Conservation (phyloP, 139 green algal species). For the Coccomyxa sp. region DNA sequence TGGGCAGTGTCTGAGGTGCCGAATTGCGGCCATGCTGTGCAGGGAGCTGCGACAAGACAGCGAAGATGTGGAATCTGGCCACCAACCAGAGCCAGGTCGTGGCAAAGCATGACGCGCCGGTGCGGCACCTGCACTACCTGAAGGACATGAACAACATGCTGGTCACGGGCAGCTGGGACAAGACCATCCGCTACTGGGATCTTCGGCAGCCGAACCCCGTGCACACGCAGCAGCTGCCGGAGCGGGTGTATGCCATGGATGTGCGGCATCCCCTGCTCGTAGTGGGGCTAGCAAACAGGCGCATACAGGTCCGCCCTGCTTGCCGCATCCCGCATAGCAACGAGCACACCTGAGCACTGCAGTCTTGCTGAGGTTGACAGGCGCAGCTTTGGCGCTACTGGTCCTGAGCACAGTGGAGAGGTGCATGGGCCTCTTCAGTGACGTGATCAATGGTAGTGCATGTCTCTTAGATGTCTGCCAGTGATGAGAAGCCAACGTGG, state of each 20-base stretch:
- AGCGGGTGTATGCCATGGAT: conserved; percentile 87
- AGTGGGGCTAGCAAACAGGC: conserved; percentile 63
- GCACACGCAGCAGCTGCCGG: conserved; percentile 72
- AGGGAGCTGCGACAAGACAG: conserved; percentile 87
- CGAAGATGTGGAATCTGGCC: conserved; percentile 90
- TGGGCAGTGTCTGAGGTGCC: neutral
- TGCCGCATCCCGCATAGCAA: no score
- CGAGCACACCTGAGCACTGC: no score
- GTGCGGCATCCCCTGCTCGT: conserved; percentile 68
- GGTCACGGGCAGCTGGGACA: conserved; percentile 79
- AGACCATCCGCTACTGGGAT: conserved; percentile 70
- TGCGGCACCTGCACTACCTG: conserved; percentile 69
- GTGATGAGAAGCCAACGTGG: neutral
- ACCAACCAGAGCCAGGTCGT: conserved; percentile 80
- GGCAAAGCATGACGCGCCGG: conserved; percentile 80
- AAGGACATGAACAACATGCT: conserved; percentile 72
- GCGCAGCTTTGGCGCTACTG: no score
- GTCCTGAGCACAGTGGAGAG: neutral
- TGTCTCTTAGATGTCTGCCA: neutral
- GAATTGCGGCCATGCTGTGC: neutral
- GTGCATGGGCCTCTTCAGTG: neutral
- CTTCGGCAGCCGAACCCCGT: conserved; percentile 55
- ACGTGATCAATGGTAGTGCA: neutral
- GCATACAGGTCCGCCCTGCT: conserved; percentile 45
- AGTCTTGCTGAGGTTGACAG: no score